phyloP scores from a whole-genome alignment of 257 asterid species.

The Nicotiana attenuata region DNA sequence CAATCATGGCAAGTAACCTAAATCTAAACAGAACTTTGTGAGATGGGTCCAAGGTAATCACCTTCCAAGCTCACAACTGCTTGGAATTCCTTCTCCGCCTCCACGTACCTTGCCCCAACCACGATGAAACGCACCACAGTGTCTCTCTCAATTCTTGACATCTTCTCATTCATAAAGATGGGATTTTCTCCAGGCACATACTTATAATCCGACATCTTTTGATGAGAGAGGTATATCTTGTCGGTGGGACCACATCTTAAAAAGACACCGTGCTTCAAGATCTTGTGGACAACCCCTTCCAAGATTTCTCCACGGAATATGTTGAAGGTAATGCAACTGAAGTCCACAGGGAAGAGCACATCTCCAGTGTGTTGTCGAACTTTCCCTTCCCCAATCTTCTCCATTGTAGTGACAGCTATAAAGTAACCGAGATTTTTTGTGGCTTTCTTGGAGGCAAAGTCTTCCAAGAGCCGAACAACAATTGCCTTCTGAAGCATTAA shows the following conservation, averaged over 20 bases:
- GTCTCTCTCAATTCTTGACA: constrained; percentile 43
- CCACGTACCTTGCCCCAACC: constrained; percentile 58
- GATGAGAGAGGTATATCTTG: constrained; percentile 54
- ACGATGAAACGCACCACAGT: constrained; percentile 40
- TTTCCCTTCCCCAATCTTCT: constrained; percentile 56
- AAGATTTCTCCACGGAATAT: constrained; percentile 63
- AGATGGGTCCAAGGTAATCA: constrained; percentile 65
- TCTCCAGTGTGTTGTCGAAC: constrained; percentile 49
- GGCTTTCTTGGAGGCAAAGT: constrained; percentile 59
- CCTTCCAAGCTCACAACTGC: constrained; percentile 73
- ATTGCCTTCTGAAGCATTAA: constrained; percentile 61
- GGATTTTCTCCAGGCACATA: constrained; percentile 63
- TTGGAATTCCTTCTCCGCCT: constrained; percentile 58
- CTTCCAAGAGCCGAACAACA: constrained; percentile 45
- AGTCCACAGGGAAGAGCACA: constrained; percentile 59
- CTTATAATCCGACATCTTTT: constrained; percentile 50
- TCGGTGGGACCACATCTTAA: constrained; percentile 62
- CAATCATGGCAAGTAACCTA: not conserved
- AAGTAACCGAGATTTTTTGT: constrained; percentile 56
- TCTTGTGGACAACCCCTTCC: constrained; percentile 61
- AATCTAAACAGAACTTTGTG: not conserved
- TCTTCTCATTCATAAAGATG: constrained; percentile 38
- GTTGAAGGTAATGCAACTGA: constrained; percentile 77
- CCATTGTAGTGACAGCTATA: constrained; percentile 59
- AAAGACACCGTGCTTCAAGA: constrained; percentile 64